Evolutionary conservation across 352 stramenopile genomes (phyloP), one percentile per base, ranked within the genome.

Genomic region (Globisporangium apiculatum): DNA sequence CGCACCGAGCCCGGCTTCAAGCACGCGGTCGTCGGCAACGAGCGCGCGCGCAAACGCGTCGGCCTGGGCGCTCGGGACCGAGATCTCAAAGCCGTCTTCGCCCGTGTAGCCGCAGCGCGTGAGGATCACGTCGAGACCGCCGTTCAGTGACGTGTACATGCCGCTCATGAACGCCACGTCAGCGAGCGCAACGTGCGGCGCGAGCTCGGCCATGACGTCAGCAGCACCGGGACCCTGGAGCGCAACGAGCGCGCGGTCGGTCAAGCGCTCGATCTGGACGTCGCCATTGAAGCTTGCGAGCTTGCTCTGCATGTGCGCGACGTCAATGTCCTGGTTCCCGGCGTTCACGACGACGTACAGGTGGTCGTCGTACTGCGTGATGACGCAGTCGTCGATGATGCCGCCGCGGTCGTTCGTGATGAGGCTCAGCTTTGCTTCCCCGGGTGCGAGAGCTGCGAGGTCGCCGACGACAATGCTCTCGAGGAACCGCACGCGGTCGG

Each of bases 81-180:
- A 96, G 55, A 99, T 88, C 79, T 99, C 97, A 61, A 99, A 99
- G 17, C 97, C 97, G 73, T 99, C 97, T 71, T 99, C 97, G 36
- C 97, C 97, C 38, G 97, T 99, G 86, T 99, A 99, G 10, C 97
- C 97, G 72, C 97, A 99, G 63, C 97, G 95, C 14, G 88, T 97
- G 48, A 98, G 64, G 41, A 91, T 89, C 24, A 91, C 87, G 43
- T 97, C 83, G 64, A 90, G 82, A 12, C 62, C 65, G 38, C 68
- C 65, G 12, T 64, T 60, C 40, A 99, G 71, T 2, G 86, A 86
- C 35, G 83, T 95, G 74, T 94, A 91, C 6, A 81, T 58, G 38
- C 95, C 93, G 38, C 89, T 97, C 97, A 99, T 99, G 74, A 99
- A 99, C 41, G 83, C 83, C 56, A 99, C 89, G 41, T 92, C 81